Percentiles rank a stretch among this genome's conserved stretches.
Conservation (phyloP, 495 filamentous ascomycete species). For the Polyplosphaeria fusca region DNA sequence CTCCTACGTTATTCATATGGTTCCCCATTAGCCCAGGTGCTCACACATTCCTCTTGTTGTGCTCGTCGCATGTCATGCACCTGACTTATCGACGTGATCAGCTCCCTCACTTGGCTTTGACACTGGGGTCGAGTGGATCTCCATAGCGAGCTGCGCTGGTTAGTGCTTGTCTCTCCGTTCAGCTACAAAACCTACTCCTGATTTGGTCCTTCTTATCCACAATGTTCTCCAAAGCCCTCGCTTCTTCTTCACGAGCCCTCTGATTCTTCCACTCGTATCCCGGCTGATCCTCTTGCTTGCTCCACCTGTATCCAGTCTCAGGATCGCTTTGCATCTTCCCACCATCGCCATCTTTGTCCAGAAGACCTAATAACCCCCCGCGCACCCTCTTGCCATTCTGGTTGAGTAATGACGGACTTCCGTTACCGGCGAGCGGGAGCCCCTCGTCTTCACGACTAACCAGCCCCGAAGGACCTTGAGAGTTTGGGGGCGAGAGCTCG, state of each 20-base stretch:
- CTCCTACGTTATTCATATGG: too few relatives aligned
- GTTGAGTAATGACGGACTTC: conserved; percentile 31
- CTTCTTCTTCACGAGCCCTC: conserved; percentile 39
- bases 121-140: conserved; percentile 25
- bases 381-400: conserved; percentile 38
- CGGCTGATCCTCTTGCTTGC: conserved; percentile 44
- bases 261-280: conserved; percentile 56
- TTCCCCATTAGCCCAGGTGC: background rate
- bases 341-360: background rate
- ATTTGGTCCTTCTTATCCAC: conserved; percentile 38
- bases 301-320: conserved; percentile 40
- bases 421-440: background rate
- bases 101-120: conserved; percentile 7
- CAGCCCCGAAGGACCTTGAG: conserved; percentile 41
- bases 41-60: background rate
- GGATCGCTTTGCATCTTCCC: conserved; percentile 19
- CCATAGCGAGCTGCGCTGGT: conserved; percentile 25
- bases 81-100: conserved; percentile 1
- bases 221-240: conserved; percentile 38
- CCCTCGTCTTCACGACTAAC: conserved; percentile 12
- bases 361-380: background rate
- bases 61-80: too few relatives aligned
- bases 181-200: conserved; percentile 31
- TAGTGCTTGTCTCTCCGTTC: background rate
- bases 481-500: conserved; percentile 56